phyloP scores from a whole-genome alignment of 2,329 filamentous ascomycete species.

The Talaromyces pinophilus region DNA sequence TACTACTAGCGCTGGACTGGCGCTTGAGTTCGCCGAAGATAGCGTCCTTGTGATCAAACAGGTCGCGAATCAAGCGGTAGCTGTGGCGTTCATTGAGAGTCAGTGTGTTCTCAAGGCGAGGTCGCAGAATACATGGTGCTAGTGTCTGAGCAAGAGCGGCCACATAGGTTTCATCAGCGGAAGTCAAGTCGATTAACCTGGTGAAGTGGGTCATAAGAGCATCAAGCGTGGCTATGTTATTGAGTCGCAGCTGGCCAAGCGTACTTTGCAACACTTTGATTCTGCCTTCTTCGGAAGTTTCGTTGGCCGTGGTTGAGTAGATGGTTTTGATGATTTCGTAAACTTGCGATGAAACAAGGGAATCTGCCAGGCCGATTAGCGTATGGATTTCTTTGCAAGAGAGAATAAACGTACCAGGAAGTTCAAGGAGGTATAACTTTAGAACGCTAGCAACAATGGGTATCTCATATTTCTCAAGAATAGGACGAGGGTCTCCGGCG shows the following conservation, averaged over 20 bases:
- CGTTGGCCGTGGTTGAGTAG: slow-evolving; percentile 78
- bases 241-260: slow-evolving; percentile 86
- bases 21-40: slow-evolving; percentile 97
- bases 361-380: slow-evolving; percentile 61
- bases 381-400: slow-evolving; percentile 23
- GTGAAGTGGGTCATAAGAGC: slow-evolving; percentile 98
- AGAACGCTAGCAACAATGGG: slow-evolving; percentile 89
- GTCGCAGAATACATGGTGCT: slow-evolving; percentile 83
- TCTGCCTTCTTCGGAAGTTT: slow-evolving; percentile 74
- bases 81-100: slow-evolving; percentile 95
- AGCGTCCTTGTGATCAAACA: slow-evolving; percentile 89
- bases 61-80: slow-evolving; percentile 84
- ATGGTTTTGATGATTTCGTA: slow-evolving; percentile 99
- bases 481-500: slow-evolving; percentile 72
- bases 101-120: slow-evolving; percentile 81
- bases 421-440: slow-evolving; percentile 91
- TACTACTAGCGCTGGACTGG: slow-evolving; percentile 44
- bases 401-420: slow-evolving; percentile 68
- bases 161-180: slow-evolving; percentile 86
- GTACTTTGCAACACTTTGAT: slow-evolving; percentile 93
- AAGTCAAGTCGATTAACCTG: slow-evolving; percentile 91
- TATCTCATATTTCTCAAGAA: slow-evolving; percentile 86
- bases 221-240: slow-evolving; percentile 98
- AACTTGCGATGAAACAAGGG: slow-evolving; percentile 95
- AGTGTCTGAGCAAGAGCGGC: slow-evolving; percentile 70